These are phyloP conservation scores for Teunomyces pallodes DNA, from an alignment of 805 yeast genomes.

Conservation along the genomic window DNA sequence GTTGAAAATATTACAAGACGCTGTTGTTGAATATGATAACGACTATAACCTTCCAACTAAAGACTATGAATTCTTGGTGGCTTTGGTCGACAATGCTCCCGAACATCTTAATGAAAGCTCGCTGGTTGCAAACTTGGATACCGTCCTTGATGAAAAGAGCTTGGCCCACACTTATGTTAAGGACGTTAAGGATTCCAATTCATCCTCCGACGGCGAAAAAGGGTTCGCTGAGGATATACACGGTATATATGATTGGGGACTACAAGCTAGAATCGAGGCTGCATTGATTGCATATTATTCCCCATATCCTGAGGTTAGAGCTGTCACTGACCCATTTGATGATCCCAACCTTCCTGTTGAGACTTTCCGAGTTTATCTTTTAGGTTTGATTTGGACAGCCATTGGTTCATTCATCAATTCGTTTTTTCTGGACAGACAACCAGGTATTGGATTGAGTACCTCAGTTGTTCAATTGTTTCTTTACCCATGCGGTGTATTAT, in stretches of 20 bases:
- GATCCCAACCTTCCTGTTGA: conserved; percentile 32
- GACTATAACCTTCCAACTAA: conserved; percentile 33
- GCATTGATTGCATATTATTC: conserved; percentile 37
- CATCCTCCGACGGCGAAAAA: neutral
- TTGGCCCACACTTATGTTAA: too few relatives aligned
- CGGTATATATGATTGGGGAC: conserved; percentile 28
- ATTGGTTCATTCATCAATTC: conserved; percentile 54
- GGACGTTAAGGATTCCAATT: neutral
- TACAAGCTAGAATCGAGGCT: conserved; percentile 39
- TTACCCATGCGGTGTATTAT: conserved; percentile 43
- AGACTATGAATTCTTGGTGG: conserved; percentile 25
- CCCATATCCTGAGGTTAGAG: conserved; percentile 41
- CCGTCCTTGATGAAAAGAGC: neutral
- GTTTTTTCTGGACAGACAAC: conserved; percentile 54
- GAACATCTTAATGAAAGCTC: neutral
- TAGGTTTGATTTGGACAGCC: conserved; percentile 53
- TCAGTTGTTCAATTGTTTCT: conserved; percentile 46
- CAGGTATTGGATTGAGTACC: conserved; percentile 43
- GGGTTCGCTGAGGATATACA: neutral
- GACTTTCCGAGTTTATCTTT: conserved; percentile 49
- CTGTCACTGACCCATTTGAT: conserved; percentile 39
- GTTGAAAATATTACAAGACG: conserved; percentile 34
- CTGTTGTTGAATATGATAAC: conserved; percentile 36
- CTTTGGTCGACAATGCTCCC: conserved; percentile 9
- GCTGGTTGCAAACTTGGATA: neutral